These are phyloP conservation scores for Macrolepiota albuminosa DNA, from an alignment of 768 basidiomycete species.

Conservation along the genomic window DNA sequence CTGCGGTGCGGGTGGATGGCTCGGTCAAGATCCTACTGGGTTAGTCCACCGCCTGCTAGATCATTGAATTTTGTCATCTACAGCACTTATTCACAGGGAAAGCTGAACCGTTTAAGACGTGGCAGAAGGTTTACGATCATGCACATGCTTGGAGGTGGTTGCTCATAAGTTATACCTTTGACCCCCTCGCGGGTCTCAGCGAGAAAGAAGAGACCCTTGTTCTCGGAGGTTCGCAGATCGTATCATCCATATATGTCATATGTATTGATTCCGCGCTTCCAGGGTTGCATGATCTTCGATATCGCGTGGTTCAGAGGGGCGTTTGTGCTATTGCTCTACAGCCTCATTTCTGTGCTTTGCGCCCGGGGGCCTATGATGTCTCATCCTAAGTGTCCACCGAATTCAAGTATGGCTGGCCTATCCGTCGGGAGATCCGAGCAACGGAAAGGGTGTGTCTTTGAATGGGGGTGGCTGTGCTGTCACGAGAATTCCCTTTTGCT, in stretches of 20 bases:
- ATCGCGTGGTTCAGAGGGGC: slow-evolving; percentile 45
- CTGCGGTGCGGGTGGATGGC: slow-evolving; percentile 69
- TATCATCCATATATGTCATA: neutral
- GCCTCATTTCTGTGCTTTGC: slow-evolving; percentile 52
- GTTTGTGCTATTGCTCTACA: slow-evolving; percentile 42
- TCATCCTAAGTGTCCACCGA: neutral
- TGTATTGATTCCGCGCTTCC: neutral
- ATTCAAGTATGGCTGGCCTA: no score
- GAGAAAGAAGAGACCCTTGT: slow-evolving; percentile 46
- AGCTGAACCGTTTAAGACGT: slow-evolving; percentile 77
- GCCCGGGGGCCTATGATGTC: slow-evolving; percentile 39
- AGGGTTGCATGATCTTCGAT: slow-evolving; percentile 20
- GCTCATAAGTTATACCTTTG: slow-evolving; percentile 42
- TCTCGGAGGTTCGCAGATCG: slow-evolving; percentile 50
- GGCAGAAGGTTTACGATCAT: slow-evolving; percentile 54
- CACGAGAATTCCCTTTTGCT: no score
- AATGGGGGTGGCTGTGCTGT: no score
- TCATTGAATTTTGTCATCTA: neutral
- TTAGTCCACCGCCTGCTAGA: slow-evolving; percentile 16
- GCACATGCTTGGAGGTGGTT: neutral
- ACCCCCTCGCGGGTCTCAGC: slow-evolving; percentile 58
- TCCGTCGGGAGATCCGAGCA: no score
- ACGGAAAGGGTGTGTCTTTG: no score
- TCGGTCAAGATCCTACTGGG: slow-evolving; percentile 44
- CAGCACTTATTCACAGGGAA: slow-evolving; percentile 28